Evolutionary conservation across 2,329 filamentous ascomycete genomes (phyloP), one percentile per base, ranked within the genome.

Genomic region (Thielaviopsis punctulata): DNA sequence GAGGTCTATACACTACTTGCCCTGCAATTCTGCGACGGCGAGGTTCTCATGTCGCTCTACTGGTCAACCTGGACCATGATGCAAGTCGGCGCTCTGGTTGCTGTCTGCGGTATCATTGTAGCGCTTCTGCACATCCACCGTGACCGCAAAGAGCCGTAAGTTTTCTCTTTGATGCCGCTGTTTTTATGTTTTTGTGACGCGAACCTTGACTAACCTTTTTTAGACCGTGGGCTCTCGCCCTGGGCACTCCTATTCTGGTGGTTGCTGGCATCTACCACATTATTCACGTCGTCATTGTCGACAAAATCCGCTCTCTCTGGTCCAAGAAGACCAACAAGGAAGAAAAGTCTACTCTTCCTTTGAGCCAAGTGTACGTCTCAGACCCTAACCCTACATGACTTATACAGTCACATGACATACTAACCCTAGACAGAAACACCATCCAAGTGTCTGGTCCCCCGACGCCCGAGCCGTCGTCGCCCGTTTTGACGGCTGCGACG

Each of bases 41-140:
- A 80, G 58, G 72, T 78, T 57, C 68, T 79, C 52, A 77, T 78
- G 64, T 69, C 71, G 1, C 63, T 79, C 0, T 79, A 77, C 62
- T 79, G 76, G 76, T 72, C 75, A 0, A 77, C 75, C 1, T 79
- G 75, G 73, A 76, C 73, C 21, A 75, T 77, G 68, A 65, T 77
- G 4, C 76, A 79, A 58, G 64, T 79, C 2, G 76, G 76, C 5
- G 73, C 73, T 1, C 64, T 76, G 55, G 77, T 79, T 33, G 76
- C 76, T 54, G 76, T 79, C 59, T 60, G 72, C 12, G 76, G 76
- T 24, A 73, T 79, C 55, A 70, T 76, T 45, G 63, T 79, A 2
- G 69, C 75, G 36, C 62, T 77, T 23, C 66, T 68, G 33, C 73
- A 78, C 56, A 66, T 70, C 2, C 59, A 77, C 8, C 66, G 66